Conservation (phyloP, 106 monocot species). For the Vanilla planifolia region DNA sequence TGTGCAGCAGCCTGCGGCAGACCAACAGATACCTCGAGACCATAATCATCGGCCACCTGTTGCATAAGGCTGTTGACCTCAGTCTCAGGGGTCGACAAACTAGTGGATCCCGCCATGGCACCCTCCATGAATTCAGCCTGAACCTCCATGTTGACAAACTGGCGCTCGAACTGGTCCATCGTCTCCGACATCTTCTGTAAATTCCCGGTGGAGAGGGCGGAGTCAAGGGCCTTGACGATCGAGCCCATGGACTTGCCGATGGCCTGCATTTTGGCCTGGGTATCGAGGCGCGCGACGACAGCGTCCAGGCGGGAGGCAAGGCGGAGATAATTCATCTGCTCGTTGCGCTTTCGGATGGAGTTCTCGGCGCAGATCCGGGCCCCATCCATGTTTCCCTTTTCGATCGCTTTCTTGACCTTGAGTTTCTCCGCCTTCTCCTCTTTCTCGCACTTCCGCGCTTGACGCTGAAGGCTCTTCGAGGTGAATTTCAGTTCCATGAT, state of each 20-base stretch:
- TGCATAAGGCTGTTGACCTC: constrained; percentile 56
- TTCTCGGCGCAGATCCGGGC: constrained; percentile 36
- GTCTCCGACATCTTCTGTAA: constrained; percentile 37
- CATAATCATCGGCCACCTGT: constrained; percentile 58
- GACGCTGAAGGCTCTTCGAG: constrained; percentile 32
- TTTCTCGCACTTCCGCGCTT: constrained; percentile 33
- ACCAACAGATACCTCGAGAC: constrained; percentile 36
- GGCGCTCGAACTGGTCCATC: constrained; percentile 35
- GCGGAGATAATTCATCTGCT: constrained; percentile 41
- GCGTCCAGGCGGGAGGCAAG: constrained; percentile 33
- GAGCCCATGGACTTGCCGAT: constrained; percentile 28
- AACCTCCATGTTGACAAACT: constrained; percentile 40
- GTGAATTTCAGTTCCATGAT: constrained; percentile 37
- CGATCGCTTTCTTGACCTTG: constrained; percentile 29
- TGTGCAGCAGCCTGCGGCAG: constrained; percentile 24
- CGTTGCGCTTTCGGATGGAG: constrained; percentile 29
- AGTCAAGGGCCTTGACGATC: constrained; percentile 28
- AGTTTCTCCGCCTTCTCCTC: constrained; percentile 33
- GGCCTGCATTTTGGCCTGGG: constrained; percentile 31
- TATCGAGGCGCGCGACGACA: constrained; percentile 33
- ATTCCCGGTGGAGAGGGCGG: constrained; percentile 18
- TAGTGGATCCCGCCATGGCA: constrained; percentile 27
- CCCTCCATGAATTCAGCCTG: constrained; percentile 37
- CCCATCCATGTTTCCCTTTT: constrained; percentile 25
- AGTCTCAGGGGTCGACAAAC: constrained; percentile 20